Base-by-base conservation (phyloP, 192 early-diverging fungal genomes). In the Umbelopsis isabellina region DNA sequence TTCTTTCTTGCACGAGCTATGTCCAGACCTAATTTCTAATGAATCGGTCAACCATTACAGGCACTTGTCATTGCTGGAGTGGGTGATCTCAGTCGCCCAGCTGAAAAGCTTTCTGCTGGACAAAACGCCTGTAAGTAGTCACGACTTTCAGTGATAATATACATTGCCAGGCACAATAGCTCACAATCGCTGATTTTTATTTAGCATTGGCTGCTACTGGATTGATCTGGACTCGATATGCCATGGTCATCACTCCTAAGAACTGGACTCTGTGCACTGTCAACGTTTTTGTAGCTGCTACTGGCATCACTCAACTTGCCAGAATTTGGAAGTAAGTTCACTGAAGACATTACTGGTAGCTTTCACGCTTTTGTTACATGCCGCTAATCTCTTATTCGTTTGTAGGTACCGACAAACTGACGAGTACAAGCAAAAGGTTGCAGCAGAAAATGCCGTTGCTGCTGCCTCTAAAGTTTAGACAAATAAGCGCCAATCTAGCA, bases 201-300 rank as follows among this genome's bases (percentile, higher is more conserved):
- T 2, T 77, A 81, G 94, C 97, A 20, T 84, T 98, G 67, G 86
- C 95, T 18, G 93, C 94, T 33, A 99, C 97, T 4, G 97, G 97
- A 33, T 66, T 96, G 65, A 99, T 99, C 79, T 99, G 97, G 97
- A 91, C 91, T n/a, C 92, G 97, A 49, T 99, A 96, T 85, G 91
- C 96, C 6, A 89, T 88, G 46, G 93, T 96, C 58, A 99, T 99
- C 68, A 96, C 85, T 22, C 97, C 97, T 51, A 89, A 90, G 80
- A 99, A 99, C 85, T 96, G 89, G 78, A 85, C 86, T 71, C 77
- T 99, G 72, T 90, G 95, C 68, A 85, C 87, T 15, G 97, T 99
- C 55, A 99, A 99, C 81, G 65, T 95, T 23, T 98, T 99, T 80
- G 92, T 99, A 10, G 95, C 91, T 35, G 90, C 84, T 67, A 99